phyloP scores from a whole-genome alignment of 345 rosid species.

The Brassica incana region DNA sequence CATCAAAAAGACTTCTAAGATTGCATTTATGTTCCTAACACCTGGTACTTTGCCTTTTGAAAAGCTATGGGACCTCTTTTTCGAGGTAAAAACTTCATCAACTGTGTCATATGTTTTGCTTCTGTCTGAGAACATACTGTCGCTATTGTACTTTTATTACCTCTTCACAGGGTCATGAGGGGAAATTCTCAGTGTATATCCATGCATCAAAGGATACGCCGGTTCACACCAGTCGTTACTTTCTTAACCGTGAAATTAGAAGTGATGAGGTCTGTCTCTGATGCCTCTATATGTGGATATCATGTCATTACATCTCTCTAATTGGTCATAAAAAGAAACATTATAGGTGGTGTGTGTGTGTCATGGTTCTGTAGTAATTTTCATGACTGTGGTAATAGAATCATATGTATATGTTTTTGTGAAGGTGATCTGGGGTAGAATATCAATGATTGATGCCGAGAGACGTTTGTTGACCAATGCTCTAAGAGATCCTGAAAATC shows the following conservation, averaged over 20 bases:
- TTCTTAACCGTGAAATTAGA: slow-evolving; percentile 67
- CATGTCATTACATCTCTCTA: slow-evolving; percentile 10
- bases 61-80: slow-evolving; percentile 92
- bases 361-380: slow-evolving; percentile 9
- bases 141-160: background rate
- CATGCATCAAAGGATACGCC: slow-evolving; percentile 84
- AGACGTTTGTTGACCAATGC: slow-evolving; percentile 84
- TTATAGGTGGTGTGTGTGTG: background rate
- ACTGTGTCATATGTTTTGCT: background rate
- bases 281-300: slow-evolving; percentile 13
- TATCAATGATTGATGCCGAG: slow-evolving; percentile 98
- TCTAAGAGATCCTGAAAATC: slow-evolving; percentile 83
- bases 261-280: slow-evolving; percentile 64
- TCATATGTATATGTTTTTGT: slow-evolving; percentile 1
- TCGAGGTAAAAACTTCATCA: slow-evolving; percentile 47
- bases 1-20: slow-evolving; percentile 57
- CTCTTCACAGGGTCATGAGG: slow-evolving; percentile 72
- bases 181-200: slow-evolving; percentile 73
- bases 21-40: slow-evolving; percentile 94
- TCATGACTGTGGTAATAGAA: slow-evolving; percentile 1
- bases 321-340: background rate
- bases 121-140: background rate
- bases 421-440: slow-evolving; percentile 96
- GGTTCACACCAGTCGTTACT: slow-evolving; percentile 75
- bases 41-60: slow-evolving; percentile 94